A percentile compares a stretch with the other conserved stretches of the same genome.
Conservation (phyloP, 2,329 filamentous ascomycete genomes). For the Alternaria sp. region DNA sequence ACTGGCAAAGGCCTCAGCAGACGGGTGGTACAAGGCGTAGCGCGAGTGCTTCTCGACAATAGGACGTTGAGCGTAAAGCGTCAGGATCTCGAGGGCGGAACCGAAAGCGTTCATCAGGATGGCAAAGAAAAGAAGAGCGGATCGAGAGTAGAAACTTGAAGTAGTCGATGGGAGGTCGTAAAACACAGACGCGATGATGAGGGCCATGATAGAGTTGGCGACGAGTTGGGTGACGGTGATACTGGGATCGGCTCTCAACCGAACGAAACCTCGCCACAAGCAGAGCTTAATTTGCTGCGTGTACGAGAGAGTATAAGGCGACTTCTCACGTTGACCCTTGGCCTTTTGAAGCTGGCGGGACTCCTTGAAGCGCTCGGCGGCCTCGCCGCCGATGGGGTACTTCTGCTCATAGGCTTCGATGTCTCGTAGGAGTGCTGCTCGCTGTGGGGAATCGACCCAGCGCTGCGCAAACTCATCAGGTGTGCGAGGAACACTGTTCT, state of each 20-base stretch:
- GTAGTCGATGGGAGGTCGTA: constrained; percentile 75
- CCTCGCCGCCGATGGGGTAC: constrained; percentile 57
- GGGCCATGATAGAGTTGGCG: constrained; percentile 76
- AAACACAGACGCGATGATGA: constrained; percentile 83
- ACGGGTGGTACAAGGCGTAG: constrained; percentile 90
- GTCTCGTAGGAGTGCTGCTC: constrained; percentile 54
- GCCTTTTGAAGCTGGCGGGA: constrained; percentile 59
- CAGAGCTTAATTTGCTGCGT: constrained; percentile 79
- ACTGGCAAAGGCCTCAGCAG: constrained; percentile 84
- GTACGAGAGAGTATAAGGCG: constrained; percentile 84
- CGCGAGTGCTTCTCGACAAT: constrained; percentile 90
- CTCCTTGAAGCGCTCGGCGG: constrained; percentile 56
- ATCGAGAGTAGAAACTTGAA: constrained; percentile 78
- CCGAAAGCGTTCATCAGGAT: constrained; percentile 86
- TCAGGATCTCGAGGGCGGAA: constrained; percentile 82
- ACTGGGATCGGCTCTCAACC: constrained; percentile 78
- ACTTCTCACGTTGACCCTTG: constrained; percentile 66
- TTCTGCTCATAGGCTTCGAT: constrained; percentile 59
- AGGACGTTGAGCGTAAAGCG: constrained; percentile 84
- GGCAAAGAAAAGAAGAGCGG: constrained; percentile 85
- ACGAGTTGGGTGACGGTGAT: constrained; percentile 73
- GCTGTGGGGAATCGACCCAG: constrained; percentile 65
- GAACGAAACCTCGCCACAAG: constrained; percentile 79
- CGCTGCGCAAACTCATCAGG: constrained; percentile 60
- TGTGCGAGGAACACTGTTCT: constrained; percentile 58